Conservation (phyloP, 2,329 filamentous ascomycete genomes). For the Ascomycota sp. region DNA sequence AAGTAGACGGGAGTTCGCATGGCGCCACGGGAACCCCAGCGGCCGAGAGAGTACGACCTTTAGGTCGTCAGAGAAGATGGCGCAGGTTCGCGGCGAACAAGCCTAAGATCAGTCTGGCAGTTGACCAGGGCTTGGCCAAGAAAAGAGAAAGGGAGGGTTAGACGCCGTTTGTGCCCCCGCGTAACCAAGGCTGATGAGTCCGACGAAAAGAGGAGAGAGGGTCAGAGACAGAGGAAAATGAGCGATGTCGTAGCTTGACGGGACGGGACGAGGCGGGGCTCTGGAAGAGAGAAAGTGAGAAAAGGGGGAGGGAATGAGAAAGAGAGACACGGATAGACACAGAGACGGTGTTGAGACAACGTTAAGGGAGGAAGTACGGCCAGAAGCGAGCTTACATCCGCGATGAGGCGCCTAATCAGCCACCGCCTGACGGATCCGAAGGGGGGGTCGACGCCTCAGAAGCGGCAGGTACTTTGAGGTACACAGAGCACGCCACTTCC, state of each 20-base stretch:
- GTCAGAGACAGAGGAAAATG: background rate
- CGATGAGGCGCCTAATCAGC: background rate
- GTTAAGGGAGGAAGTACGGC: background rate
- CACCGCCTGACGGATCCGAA: background rate
- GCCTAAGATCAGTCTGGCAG: background rate
- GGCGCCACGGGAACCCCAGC: constrained; percentile 4
- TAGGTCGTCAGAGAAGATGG: background rate
- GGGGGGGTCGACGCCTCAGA: background rate
- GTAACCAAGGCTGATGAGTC: too few species aligned
- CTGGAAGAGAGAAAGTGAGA: background rate
- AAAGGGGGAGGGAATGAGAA: background rate
- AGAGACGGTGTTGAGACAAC: background rate
- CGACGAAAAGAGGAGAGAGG: background rate
- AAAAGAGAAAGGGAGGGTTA: too few species aligned
- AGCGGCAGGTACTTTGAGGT: background rate
- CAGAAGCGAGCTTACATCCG: background rate
- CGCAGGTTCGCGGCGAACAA: background rate
- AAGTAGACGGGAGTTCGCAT: constrained; percentile 4
- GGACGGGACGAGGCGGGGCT: too few species aligned
- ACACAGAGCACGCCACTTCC: background rate
- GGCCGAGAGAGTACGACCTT: background rate
- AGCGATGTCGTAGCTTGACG: too few species aligned
- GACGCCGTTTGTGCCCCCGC: background rate
- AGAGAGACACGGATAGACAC: background rate
- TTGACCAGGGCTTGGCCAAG: too few species aligned